Evolutionary conservation across 805 yeast genomes (phyloP), one percentile per base, ranked within the genome.

Genomic region (Candida argentea): DNA sequence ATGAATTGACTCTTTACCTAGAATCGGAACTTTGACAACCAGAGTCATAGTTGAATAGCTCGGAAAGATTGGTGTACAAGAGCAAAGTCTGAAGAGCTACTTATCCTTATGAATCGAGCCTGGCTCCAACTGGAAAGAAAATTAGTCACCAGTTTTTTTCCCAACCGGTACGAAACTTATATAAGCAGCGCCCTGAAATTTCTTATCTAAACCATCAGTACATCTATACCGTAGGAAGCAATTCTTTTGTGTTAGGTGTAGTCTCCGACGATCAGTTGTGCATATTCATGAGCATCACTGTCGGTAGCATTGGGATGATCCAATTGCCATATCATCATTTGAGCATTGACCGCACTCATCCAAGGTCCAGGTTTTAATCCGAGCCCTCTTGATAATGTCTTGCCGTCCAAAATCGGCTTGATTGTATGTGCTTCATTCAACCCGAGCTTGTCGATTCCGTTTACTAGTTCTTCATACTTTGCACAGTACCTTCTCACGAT

Each of bases 1-100:
- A 54, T 84, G 94, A 56, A 91, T 85, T 33, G 79, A 65, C 30
- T 86, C 86, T 37, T 71, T 57, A 11, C 95, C 94, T 43, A 91
- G 68, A 44, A 87, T 87, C 30, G 74, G 59, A 27, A 85, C 86
- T 50, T 72, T 79, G 32, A 58, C 50, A 26, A 62, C 57, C 13
- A 16, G 11, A 20, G 32, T 17, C 35, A 32, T 32, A 9, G 17
- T 26, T 18, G 27, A n/a, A 19, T 26, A n/a, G n/a, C n/a, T n/a
- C n/a, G n/a, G n/a, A n/a, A n/a, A n/a, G n/a, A n/a, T 7, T 13
- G 16, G 29, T n/a, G 25, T 18, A 15, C 21, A n/a, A 19, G 30
- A 17, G 11, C 13, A 22, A 27, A 12, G 22, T n/a, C 22, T 22
- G 12, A 13, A 14, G 27, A 25, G 16, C 13, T 16, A 16, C 12